These are phyloP conservation scores for Globisporangium mamillatum DNA, from an alignment of 352 stramenopile species.

Conservation along the genomic window DNA sequence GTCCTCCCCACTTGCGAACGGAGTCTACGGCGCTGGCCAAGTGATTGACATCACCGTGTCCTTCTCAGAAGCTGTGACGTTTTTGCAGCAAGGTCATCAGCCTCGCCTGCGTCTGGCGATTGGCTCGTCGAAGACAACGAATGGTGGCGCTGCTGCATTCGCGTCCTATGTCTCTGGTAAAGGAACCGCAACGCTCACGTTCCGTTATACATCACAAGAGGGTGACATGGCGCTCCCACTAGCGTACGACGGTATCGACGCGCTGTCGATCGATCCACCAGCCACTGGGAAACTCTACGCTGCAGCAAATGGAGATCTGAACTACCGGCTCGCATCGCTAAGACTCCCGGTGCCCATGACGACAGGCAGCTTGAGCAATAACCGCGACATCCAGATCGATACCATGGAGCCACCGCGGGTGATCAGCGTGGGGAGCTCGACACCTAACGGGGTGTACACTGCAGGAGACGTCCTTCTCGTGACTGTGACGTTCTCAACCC, in stretches of 20 bases:
- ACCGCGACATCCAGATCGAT: constrained; percentile 65
- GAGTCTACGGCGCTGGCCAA: constrained; percentile 60
- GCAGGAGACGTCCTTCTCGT: constrained; percentile 45
- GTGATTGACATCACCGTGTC: constrained; percentile 43
- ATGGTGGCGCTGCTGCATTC: background rate
- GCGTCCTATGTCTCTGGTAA: constrained; percentile 40
- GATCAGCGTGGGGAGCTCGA: constrained; percentile 40
- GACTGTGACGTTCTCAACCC: constrained; percentile 44
- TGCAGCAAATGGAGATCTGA: constrained; percentile 13
- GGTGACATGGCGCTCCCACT: constrained; percentile 61
- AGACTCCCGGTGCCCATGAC: constrained; percentile 36
- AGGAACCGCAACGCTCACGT: constrained; percentile 34
- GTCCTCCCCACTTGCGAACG: constrained; percentile 39
- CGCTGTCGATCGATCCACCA: constrained; percentile 29
- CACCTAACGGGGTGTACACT: constrained; percentile 56
- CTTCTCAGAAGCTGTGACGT: constrained; percentile 52
- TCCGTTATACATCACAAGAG: constrained; percentile 33
- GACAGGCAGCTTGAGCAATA: constrained; percentile 58
- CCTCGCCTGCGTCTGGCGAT: constrained; percentile 46
- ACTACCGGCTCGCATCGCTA: constrained; percentile 36
- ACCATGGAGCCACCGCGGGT: constrained; percentile 52
- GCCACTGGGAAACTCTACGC: constrained; percentile 23
- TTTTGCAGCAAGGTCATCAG: constrained; percentile 15
- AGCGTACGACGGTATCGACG: constrained; percentile 52
- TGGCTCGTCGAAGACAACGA: background rate